phyloP scores from a whole-genome alignment of 345 rosid species.

The Salix viminalis region DNA sequence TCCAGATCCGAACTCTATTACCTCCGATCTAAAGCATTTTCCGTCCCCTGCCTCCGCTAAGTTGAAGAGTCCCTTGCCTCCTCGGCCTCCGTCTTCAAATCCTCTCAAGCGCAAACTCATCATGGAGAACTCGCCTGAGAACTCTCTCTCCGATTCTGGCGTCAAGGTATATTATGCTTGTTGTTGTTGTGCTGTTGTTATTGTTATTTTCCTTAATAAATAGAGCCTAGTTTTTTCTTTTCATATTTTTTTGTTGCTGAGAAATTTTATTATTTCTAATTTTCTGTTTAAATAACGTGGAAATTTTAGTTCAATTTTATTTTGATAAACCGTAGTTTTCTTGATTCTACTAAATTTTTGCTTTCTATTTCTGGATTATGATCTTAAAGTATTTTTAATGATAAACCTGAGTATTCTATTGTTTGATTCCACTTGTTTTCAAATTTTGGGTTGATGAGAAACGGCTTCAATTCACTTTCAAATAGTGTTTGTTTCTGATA shows the following conservation, averaged over 20 bases:
- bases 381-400: background rate
- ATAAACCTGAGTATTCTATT: background rate
- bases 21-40: slow-evolving; percentile 33
- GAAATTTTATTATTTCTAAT: background rate
- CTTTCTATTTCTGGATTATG: background rate
- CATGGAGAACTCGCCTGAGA: slow-evolving; percentile 40
- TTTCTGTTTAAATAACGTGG: background rate
- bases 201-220: background rate
- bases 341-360: background rate
- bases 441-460: background rate
- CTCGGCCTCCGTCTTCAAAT: slow-evolving; percentile 80
- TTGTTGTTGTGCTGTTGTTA: background rate
- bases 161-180: slow-evolving; percentile 20
- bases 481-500: background rate
- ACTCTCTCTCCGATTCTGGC: slow-evolving; percentile 48
- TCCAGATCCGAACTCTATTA: slow-evolving; percentile 55
- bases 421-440: background rate
- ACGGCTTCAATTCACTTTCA: background rate
- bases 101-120: slow-evolving; percentile 88
- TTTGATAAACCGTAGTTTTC: background rate
- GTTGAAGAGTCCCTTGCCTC: slow-evolving; percentile 67
- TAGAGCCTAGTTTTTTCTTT: background rate
- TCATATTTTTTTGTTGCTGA: background rate
- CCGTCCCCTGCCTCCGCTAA: slow-evolving; percentile 34
- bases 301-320: background rate